Evolutionary conservation across 305 asterid genomes (phyloP).

Genomic region (Rubia balearica): DNA sequence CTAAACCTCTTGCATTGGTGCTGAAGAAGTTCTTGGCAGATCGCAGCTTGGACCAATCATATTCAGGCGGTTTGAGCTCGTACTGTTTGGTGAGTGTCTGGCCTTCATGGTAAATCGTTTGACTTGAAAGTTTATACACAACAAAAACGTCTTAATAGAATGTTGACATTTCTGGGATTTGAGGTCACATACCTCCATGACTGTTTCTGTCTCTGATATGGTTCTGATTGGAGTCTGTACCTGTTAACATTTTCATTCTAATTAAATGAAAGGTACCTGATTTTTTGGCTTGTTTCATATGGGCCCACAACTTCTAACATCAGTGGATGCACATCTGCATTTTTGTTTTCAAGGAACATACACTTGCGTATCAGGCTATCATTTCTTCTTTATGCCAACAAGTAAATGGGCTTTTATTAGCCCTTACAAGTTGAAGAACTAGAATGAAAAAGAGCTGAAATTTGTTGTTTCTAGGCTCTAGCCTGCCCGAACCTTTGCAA

Average conservation of each 20-base stretch:
- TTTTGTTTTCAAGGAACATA: background rate
- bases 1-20: constrained; percentile 85
- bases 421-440: background rate
- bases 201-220: background rate
- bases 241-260: background rate
- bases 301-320: background rate
- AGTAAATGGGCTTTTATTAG: constrained; percentile 1
- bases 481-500: background rate
- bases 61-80: constrained; percentile 97
- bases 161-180: background rate
- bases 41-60: constrained; percentile 94
- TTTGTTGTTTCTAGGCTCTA: background rate
- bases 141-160: background rate
- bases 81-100: constrained; percentile 76
- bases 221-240: background rate
- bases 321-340: background rate
- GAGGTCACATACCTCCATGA: background rate
- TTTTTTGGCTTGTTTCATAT: background rate
- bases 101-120: background rate
- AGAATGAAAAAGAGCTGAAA: background rate
- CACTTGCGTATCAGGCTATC: background rate
- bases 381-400: background rate
- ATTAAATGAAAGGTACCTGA: background rate
- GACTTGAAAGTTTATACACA: background rate
- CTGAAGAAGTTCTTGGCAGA: constrained; percentile 97